Base-by-base conservation (phyloP, 331 rosid species). In the Pyrus hybrid region DNA sequence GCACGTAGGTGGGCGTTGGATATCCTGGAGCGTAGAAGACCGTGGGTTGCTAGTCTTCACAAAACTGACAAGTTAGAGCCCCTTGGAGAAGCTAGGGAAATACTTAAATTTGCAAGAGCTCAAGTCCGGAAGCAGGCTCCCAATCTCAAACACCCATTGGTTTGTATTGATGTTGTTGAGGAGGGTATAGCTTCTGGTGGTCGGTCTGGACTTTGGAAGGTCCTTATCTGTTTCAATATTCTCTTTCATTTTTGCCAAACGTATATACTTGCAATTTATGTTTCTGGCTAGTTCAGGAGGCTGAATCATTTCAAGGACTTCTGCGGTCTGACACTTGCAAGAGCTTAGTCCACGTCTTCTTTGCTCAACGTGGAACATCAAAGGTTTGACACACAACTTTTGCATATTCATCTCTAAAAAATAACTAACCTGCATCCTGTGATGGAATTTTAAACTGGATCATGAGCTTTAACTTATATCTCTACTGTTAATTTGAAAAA, bases 21-120 rank as follows among this genome's bases (percentile, higher is more conserved):
- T 81, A 95, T 92, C 30, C 26, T 86, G 72, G 86, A 78, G 35
- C 23, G 78, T 62, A 85, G 87, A 82, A 85, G 78, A 76, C 99
- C 99, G 66, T 92, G 99, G 99, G 76, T 89, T 84, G 80, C 86
- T 75, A 92, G 91, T 95, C 97, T 95, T 70, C 80, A 89, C 86
- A 95, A 80, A 93, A 82, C 89, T 1, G 87, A 89, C 85, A 94
- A 92, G 88, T 54, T 94, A 75, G 96, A 86, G 81, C 83, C 99
- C 22, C 97, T 94, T 54, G 92, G 90, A n/a, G 96, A 94, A 77
- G 99, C 99, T 70, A 90, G 87, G 79, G 96, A 92, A 86, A 94
- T 94, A 74, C 76, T 94, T 53, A 86, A 88, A 57, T 87, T 90
- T 65, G 97, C 89, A 23, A 88, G 99, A 76, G 90, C 85, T 74